Evolutionary conservation across 768 basidiomycete genomes (phyloP).

Genomic region (Infundibulicybe gibba): DNA sequence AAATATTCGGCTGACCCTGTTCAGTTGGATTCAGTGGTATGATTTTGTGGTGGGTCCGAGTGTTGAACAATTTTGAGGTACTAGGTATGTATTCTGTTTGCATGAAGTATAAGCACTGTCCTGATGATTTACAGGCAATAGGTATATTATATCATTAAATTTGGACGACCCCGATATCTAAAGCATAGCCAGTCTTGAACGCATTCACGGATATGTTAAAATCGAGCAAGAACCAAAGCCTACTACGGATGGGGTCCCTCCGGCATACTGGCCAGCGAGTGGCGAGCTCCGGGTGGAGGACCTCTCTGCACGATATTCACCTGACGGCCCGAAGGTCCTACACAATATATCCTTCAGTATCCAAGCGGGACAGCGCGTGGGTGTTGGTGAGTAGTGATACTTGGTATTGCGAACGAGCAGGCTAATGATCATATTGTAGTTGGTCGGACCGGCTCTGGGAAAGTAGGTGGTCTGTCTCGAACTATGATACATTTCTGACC

Average conservation of each 20-base stretch:
- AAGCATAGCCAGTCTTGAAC: slow-evolving; percentile 44
- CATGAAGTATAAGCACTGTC: background rate
- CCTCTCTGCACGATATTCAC: slow-evolving; percentile 55
- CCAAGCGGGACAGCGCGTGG: slow-evolving; percentile 55
- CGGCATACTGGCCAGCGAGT: slow-evolving; percentile 64
- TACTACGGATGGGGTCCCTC: slow-evolving; percentile 41
- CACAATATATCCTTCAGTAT: slow-evolving; percentile 48
- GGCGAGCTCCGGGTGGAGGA: slow-evolving; percentile 52
- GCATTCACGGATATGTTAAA: slow-evolving; percentile 60
- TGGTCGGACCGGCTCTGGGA: slow-evolving; percentile 43
- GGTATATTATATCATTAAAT: slow-evolving; percentile 19
- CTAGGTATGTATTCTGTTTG: slow-evolving; percentile 25
- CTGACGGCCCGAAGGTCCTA: slow-evolving; percentile 49
- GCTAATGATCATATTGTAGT: slow-evolving; percentile 18
- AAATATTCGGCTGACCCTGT: slow-evolving; percentile 17
- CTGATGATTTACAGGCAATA: slow-evolving; percentile 28
- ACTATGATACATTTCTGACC: background rate
- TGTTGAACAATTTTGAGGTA: slow-evolving; percentile 42
- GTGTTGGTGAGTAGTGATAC: slow-evolving; percentile 29
- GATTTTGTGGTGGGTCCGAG: slow-evolving; percentile 47
- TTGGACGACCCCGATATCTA: background rate
- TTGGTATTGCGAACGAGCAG: background rate
- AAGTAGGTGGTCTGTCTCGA: slow-evolving; percentile 19
- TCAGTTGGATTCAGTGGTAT: slow-evolving; percentile 49
- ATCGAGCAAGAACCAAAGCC: slow-evolving; percentile 55